phyloP scores from a whole-genome alignment of 352 stramenopile genomes.

The Pythium vanterpoolii region DNA sequence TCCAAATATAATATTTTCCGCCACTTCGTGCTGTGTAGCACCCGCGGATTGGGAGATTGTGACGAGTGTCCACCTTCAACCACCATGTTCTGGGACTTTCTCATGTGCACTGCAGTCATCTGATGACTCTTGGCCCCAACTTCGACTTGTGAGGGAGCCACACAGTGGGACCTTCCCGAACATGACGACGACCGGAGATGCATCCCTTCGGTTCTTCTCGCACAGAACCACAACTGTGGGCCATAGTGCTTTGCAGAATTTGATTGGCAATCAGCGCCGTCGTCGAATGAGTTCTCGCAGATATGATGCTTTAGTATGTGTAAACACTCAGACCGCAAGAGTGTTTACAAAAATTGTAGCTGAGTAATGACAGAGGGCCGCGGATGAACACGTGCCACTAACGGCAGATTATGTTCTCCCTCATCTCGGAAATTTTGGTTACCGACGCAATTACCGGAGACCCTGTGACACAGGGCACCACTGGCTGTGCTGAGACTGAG shows the following conservation, averaged over 20 bases:
- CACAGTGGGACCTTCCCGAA: neutral
- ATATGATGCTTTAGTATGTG: neutral
- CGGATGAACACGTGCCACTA: neutral
- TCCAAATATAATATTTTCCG: neutral
- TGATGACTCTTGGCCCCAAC: constrained; percentile 5
- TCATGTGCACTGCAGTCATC: constrained; percentile 2
- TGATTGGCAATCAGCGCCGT: neutral
- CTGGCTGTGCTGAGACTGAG: no score
- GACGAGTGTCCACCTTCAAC: constrained; percentile 1
- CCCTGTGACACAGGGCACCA: no score
- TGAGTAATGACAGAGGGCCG: neutral
- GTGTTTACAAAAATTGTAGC: neutral
- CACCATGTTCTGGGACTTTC: neutral
- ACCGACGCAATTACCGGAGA: neutral
- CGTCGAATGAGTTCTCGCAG: neutral
- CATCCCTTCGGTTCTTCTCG: no score
- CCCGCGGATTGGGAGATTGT: constrained; percentile 1
- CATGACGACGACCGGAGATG: constrained; percentile 1
- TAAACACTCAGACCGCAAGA: neutral
- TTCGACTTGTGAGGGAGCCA: neutral
- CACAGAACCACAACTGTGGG: no score
- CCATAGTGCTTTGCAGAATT: neutral
- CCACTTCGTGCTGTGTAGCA: no score
- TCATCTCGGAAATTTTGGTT: neutral
- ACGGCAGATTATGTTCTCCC: neutral